Evolutionary conservation across 129 eudicot genomes (phyloP).

Genomic region (Pittosporum tobira): DNA sequence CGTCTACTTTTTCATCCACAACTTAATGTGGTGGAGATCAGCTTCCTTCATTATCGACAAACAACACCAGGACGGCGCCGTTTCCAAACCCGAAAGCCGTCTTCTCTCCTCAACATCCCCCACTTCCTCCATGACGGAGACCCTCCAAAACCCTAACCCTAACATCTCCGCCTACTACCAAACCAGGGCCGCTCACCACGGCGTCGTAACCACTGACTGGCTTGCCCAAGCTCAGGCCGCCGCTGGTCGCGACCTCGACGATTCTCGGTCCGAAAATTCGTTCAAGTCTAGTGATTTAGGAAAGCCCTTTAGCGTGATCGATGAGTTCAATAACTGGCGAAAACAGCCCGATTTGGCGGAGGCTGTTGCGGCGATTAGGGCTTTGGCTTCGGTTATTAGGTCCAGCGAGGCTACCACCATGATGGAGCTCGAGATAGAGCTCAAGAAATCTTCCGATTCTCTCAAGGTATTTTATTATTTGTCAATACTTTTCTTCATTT

Average conservation of each 20-base stretch:
- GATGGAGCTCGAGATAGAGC: slow-evolving; percentile 85
- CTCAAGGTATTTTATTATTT: slow-evolving; percentile 35
- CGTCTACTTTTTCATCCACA: too few species aligned
- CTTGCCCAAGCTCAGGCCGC: slow-evolving; percentile 92
- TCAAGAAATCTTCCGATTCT: slow-evolving; percentile 67
- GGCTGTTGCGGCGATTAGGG: slow-evolving; percentile 94
- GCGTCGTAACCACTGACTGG: slow-evolving; percentile 88
- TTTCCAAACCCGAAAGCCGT: slow-evolving; percentile 33
- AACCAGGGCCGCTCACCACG: slow-evolving; percentile 84
- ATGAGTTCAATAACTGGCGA: slow-evolving; percentile 65
- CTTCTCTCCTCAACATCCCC: slow-evolving; percentile 24
- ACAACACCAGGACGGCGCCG: slow-evolving; percentile 32
- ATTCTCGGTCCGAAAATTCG: slow-evolving; percentile 11
- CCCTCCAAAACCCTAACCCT: slow-evolving; percentile 47
- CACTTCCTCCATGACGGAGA: slow-evolving; percentile 35
- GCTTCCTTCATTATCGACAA: slow-evolving; percentile 77
- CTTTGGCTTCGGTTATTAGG: slow-evolving; percentile 83
- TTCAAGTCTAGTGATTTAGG: slow-evolving; percentile 14
- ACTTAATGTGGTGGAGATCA: slow-evolving; percentile 69
- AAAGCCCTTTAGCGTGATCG: slow-evolving; percentile 43
- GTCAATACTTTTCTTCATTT: background rate
- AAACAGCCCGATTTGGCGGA: slow-evolving; percentile 89
- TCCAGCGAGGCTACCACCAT: slow-evolving; percentile 70
- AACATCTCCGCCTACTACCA: slow-evolving; percentile 68
- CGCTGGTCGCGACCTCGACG: slow-evolving; percentile 24